Evolutionary conservation across 179 eudicot genomes (phyloP).

Genomic region (Vitellaria paradoxa): DNA sequence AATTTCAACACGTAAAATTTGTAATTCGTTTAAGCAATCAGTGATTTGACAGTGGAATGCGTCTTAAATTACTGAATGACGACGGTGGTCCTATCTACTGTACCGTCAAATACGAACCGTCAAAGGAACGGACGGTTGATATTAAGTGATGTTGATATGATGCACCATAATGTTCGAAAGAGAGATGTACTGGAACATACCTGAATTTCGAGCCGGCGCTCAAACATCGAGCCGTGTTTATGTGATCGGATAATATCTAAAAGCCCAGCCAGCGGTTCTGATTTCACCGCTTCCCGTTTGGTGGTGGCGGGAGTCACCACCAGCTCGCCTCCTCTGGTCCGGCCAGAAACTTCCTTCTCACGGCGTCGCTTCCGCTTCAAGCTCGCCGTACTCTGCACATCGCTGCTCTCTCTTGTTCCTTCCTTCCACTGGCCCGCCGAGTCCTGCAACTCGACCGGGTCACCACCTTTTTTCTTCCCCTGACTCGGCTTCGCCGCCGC

Average conservation of each 20-base stretch:
- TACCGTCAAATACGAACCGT: neutral
- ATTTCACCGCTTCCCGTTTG: constrained; percentile 18
- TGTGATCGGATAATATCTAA: constrained; percentile 37
- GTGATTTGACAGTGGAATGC: neutral
- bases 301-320: constrained; percentile 18
- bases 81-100: neutral
- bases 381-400: constrained; percentile 32
- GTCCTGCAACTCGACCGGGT: constrained; percentile 14
- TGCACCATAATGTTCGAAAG: neutral
- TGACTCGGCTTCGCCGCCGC: constrained; percentile 14
- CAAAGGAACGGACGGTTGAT: constrained; percentile 1
- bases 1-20: neutral
- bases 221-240: constrained; percentile 36
- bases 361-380: constrained; percentile 20
- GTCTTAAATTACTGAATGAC: neutral
- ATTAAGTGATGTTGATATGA: neutral
- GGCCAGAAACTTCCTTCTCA: constrained; percentile 3
- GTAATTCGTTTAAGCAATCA: neutral
- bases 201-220: constrained; percentile 43
- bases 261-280: constrained; percentile 35
- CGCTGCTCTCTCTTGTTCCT: constrained; percentile 26
- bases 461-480: constrained; percentile 12
- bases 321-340: constrained; percentile 11
- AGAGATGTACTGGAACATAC: constrained; percentile 22
- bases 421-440: constrained; percentile 27